Base-by-base conservation (phyloP, 345 rosid genomes). In the Alliaria petiolata region DNA sequence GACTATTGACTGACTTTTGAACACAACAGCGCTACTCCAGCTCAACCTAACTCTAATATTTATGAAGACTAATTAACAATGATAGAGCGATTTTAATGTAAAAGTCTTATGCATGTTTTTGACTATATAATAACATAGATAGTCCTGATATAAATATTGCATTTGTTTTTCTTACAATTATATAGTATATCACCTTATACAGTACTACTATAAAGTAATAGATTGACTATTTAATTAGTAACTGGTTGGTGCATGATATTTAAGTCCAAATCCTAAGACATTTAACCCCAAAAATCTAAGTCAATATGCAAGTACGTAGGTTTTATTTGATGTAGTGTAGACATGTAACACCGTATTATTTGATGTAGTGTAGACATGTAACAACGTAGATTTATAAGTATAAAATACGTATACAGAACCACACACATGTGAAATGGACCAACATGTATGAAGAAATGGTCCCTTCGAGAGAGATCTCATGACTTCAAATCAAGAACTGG, bases 401-500 rank as follows among this genome's bases (percentile, higher is more conserved):
- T 36, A 28, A 5, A 19, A 67, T 60, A 60, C 56, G 68, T 62
- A 67, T 42, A 44, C 28, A 56, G 44, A 73, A 74, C 63, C 52
- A 47, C 16, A 52, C 44, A 69, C 79, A 62, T 69, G 74, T 55
- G 79, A 7, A 36, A 69, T 15, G 75, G 70, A 62, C 75, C 79
- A 76, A 69, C 70, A 69, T 62, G 70, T 55, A 69, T 76, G 70
- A 55, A 28, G 62, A 70, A 50, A 65, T 39, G 67, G 78, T 66
- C 72, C 72, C 78, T 31, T 66, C n/a, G 59, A 72, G 38, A 58
- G 26, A 40, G 71, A 54, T 51, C 74, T 69, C 69, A 69, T 69
- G 79, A 75, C 70, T 75, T 75, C 74, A 76, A 62, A 76, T 62
- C 70, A 69, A 53, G 43, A 69, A 49, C 12, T 70, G 54, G 75